Conservation (phyloP, 2,329 filamentous ascomycete species). For the Aureobasidium mangrovei region DNA sequence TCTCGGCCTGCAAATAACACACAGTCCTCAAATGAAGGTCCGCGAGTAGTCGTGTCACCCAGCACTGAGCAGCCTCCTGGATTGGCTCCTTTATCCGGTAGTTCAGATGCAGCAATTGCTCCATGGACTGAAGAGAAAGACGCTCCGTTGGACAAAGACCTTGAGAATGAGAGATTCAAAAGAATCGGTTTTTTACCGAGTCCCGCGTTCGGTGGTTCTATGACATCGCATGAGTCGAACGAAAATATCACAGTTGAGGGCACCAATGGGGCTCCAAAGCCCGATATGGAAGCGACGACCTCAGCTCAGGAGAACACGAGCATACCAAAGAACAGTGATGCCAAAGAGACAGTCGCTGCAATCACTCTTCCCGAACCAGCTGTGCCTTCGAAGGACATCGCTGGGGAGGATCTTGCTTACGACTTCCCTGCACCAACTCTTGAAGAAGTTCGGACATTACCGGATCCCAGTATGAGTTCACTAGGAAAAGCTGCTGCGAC, state of each 20-base stretch:
- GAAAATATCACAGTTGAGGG: background rate
- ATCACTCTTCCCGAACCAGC: background rate
- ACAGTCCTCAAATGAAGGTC: background rate
- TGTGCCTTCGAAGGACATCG: background rate
- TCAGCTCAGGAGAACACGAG: background rate
- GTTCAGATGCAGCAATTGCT: background rate
- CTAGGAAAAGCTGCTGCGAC: background rate
- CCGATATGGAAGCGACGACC: background rate
- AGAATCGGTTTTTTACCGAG: conserved; percentile 16
- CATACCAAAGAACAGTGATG: background rate
- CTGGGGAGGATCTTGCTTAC: too few relatives aligned
- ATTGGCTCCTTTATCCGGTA: background rate
- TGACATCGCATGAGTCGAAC: conserved; percentile 2
- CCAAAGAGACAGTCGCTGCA: background rate
- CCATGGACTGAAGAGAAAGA: conserved; percentile 12
- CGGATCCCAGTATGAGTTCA: background rate
- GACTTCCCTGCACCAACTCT: background rate
- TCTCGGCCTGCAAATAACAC: background rate
- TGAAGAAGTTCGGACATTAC: background rate
- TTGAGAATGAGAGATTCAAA: conserved; percentile 6
- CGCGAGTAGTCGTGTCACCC: background rate
- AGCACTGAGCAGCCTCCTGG: background rate
- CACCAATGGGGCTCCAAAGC: background rate
- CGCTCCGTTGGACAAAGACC: background rate
- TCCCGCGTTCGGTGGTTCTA: conserved; percentile 12